These are phyloP conservation scores for Conticribra weissflogii DNA, from an alignment of 108 stramenopile genomes.

Conservation along the genomic window DNA sequence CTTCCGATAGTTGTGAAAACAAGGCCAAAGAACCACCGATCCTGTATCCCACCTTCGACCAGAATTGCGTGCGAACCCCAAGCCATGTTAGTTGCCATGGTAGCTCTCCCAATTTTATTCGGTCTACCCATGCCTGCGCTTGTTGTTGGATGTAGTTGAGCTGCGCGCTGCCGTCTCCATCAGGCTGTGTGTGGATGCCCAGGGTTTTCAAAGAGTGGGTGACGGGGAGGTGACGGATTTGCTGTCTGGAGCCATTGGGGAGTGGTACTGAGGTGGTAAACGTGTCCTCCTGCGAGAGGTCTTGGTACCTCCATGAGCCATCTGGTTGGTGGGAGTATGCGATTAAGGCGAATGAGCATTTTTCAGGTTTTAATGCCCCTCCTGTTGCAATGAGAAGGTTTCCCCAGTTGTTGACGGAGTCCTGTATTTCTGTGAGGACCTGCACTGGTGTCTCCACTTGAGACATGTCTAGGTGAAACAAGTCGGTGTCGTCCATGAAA, in stretches of 20 bases:
- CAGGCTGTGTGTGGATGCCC: not conserved
- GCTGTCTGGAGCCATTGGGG: not conserved
- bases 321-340: not conserved
- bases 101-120: not conserved
- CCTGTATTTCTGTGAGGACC: not conserved
- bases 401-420: too few relatives aligned
- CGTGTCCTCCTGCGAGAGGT: not conserved
- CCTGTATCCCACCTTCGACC: not conserved
- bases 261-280: not conserved
- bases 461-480: constrained; percentile 2
- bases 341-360: constrained; percentile 13
- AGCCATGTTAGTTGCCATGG: not conserved
- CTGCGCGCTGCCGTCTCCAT: not conserved
- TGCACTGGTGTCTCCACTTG: not conserved
- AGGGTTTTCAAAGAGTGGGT: not conserved
- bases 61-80: too few relatives aligned
- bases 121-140: not conserved
- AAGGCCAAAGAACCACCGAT: constrained; percentile 1
- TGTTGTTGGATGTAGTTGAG: not conserved
- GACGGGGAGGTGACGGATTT: not conserved
- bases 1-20: too few relatives aligned
- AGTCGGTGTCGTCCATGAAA: constrained; percentile 42
- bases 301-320: not conserved
- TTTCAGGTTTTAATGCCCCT: constrained; percentile 3
- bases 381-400: constrained; percentile 9